phyloP scores from a whole-genome alignment of 352 stramenopile species.

The Blastocystis sp. region DNA sequence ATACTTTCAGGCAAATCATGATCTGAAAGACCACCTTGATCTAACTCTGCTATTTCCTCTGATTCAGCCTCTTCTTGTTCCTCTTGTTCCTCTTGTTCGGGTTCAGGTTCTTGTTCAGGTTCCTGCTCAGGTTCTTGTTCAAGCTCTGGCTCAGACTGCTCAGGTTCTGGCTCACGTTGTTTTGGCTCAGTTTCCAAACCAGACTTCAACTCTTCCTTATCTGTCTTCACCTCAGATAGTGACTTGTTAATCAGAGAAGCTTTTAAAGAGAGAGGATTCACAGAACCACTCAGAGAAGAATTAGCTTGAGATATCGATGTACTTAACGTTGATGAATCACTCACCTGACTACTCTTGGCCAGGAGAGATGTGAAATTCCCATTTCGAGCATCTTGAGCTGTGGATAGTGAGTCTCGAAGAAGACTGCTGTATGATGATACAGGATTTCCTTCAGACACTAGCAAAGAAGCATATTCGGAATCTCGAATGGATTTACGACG shows the following conservation, averaged over 20 bases:
- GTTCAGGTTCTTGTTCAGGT: neutral
- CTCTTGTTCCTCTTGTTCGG: neutral
- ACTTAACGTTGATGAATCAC: neutral
- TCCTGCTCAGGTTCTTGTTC: neutral
- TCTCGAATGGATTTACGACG: slow-evolving; percentile 18
- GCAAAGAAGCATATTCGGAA: slow-evolving; percentile 16
- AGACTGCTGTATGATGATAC: slow-evolving; percentile 6
- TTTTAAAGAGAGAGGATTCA: neutral
- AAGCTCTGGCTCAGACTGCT: neutral
- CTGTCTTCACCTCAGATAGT: neutral
- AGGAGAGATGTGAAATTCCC: neutral
- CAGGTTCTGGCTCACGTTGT: neutral
- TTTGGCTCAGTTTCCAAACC: neutral
- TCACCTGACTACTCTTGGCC: neutral
- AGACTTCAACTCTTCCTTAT: neutral
- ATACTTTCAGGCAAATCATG: neutral
- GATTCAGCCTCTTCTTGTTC: neutral
- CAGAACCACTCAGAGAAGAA: neutral
- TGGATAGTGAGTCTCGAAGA: neutral
- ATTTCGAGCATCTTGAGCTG: no score
- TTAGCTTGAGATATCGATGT: neutral
- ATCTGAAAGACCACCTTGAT: neutral
- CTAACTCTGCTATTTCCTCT: neutral
- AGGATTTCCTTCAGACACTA: neutral
- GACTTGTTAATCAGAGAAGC: neutral